Conservation (phyloP, 2,329 filamentous ascomycete species). For the Colletotrichum cuscutae region DNA sequence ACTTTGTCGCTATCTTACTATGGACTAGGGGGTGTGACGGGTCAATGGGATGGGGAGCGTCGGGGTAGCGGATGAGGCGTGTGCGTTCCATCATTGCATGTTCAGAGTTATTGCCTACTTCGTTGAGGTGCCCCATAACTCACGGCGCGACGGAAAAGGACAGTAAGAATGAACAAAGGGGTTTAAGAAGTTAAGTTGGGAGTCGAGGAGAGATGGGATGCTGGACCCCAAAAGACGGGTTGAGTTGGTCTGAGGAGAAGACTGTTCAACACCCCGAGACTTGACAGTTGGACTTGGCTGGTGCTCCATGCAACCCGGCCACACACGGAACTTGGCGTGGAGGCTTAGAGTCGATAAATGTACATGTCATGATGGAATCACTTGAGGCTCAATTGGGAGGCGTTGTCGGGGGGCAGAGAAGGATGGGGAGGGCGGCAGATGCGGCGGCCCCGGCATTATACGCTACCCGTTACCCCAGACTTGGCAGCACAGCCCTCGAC, state of each 20-base stretch:
- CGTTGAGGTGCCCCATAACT: too few species aligned
- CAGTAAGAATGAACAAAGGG: slow-evolving; percentile 15
- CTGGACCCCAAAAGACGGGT: not conserved
- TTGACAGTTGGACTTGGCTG: not conserved
- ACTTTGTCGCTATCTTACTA: too few species aligned
- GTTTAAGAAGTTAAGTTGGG: not conserved
- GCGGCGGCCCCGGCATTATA: not conserved
- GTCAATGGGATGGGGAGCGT: slow-evolving; percentile 21
- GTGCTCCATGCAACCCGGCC: not conserved
- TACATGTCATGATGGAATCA: not conserved
- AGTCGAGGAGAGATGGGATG: not conserved
- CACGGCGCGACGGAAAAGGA: not conserved
- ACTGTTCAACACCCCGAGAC: not conserved
- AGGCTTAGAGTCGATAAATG: not conserved
- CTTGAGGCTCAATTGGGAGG: slow-evolving; percentile 19
- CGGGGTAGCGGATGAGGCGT: slow-evolving; percentile 31
- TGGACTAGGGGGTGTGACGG: not conserved
- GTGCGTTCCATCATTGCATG: not conserved
- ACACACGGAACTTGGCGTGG: not conserved
- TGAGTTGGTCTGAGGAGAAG: not conserved
- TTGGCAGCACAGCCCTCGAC: slow-evolving; percentile 4
- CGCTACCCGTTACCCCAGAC: slow-evolving; percentile 10
- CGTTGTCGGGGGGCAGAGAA: not conserved
- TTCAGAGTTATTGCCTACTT: not conserved
- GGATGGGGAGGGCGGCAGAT: not conserved